Evolutionary conservation across 1,139 yeast genomes (phyloP), one percentile per base, ranked within the genome.

Genomic region (Kluyveromyces sp.): DNA sequence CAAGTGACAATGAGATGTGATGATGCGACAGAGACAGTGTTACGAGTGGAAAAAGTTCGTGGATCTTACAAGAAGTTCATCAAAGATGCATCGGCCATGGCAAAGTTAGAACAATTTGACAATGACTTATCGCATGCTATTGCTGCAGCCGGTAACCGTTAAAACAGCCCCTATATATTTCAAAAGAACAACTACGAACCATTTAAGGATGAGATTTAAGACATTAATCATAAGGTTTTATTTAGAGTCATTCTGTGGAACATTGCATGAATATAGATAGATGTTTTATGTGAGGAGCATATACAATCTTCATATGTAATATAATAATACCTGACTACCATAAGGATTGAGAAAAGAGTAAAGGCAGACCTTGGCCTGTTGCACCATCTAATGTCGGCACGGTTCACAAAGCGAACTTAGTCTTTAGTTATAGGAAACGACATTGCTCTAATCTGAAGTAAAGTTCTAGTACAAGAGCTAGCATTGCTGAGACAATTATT

Each of bases 401-500:
- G n/a, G n/a, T n/a, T n/a, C n/a, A n/a, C n/a, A n/a, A n/a, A n/a
- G n/a, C n/a, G n/a, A n/a, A n/a, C n/a, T n/a, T n/a, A n/a, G n/a
- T n/a, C n/a, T n/a, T n/a, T n/a, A n/a, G n/a, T n/a, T n/a, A n/a
- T n/a, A n/a, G n/a, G n/a, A n/a, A n/a, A n/a, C n/a, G n/a, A n/a
- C n/a, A n/a, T n/a, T n/a, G n/a, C n/a, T n/a, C n/a, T n/a, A n/a
- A n/a, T n/a, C n/a, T n/a, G n/a, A n/a, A n/a, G n/a, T n/a, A n/a
- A n/a, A n/a, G n/a, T n/a, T n/a, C n/a, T n/a, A n/a, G n/a, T n/a
- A n/a, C n/a, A n/a, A n/a, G n/a, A n/a, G n/a, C n/a, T n/a, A n/a
- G n/a, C n/a, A n/a, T n/a, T 22, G 26, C 9, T 22, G 9, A 22
- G 8, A 6, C 6, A 6, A 41, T 65, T 69, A 75, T 63, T 74